Percentiles rank a stretch among this genome's conserved stretches.
Conservation (phyloP, 23 red algal genomes). For the Pyropia haitanensis region DNA sequence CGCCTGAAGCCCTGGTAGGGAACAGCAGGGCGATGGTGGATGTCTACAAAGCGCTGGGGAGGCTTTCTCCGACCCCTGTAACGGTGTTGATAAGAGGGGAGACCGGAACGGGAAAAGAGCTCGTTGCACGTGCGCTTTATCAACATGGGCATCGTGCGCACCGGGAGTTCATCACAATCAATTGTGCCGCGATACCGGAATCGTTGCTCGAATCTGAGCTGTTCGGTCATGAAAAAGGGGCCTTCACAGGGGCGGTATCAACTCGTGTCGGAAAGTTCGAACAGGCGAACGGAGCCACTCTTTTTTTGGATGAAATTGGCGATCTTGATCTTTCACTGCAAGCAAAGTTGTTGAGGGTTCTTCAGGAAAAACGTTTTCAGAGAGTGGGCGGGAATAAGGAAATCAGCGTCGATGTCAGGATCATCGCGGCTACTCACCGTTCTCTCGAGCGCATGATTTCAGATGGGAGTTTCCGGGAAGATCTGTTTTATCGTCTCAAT, state of each 20-base stretch:
- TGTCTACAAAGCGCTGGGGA: not conserved
- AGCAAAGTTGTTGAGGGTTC: slow-evolving; percentile 1
- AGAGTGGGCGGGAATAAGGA: not conserved
- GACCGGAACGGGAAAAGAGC: slow-evolving; percentile 3
- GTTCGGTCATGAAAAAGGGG: too few relatives aligned
- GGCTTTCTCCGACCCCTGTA: not conserved
- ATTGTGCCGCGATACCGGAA: too few relatives aligned
- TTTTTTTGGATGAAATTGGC: slow-evolving; percentile 3
- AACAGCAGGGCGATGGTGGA: not conserved
- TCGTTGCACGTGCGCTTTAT: not conserved
- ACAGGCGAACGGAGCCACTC: not conserved
- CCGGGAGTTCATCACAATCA: not conserved
- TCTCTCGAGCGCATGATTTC: not conserved
- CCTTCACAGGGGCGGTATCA: too few relatives aligned
- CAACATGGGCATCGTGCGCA: not conserved
- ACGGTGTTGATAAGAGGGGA: slow-evolving; percentile 1
- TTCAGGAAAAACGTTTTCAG: slow-evolving; percentile 3
- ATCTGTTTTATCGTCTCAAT: slow-evolving; percentile 4
- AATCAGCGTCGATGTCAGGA: not conserved
- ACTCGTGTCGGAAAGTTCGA: not conserved
- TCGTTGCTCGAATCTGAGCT: too few relatives aligned
- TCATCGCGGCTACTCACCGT: slow-evolving; percentile 1
- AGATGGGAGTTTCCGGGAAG: not conserved
- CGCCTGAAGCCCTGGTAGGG: not conserved
- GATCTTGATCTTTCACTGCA: not conserved